Evolutionary conservation across 352 stramenopile species (phyloP).

Genomic region (Pythium aphanidermatum): DNA sequence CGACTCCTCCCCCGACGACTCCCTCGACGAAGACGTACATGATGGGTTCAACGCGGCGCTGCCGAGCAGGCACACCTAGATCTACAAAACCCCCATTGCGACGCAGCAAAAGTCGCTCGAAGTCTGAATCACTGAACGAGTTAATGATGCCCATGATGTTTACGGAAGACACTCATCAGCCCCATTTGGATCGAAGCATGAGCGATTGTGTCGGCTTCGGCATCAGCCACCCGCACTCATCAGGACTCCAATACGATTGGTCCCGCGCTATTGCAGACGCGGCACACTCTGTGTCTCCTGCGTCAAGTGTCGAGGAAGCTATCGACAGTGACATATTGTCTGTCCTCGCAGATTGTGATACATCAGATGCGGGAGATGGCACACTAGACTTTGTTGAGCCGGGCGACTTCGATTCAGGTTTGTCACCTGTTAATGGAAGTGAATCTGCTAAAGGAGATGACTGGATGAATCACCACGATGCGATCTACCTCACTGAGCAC

Average conservation of each 20-base stretch:
- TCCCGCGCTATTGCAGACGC: conserved; percentile 14
- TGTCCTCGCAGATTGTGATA: conserved; percentile 49
- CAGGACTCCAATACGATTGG: conserved; percentile 15
- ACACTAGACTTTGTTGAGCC: conserved; percentile 10
- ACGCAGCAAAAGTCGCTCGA: conserved; percentile 44
- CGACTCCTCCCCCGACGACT: not conserved
- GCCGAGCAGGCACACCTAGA: conserved; percentile 31
- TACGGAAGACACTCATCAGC: conserved; percentile 19
- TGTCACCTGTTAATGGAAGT: conserved; percentile 2
- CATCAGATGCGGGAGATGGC: conserved; percentile 27
- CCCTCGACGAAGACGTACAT: not conserved
- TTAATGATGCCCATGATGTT: conserved; percentile 20
- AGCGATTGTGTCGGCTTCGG: conserved; percentile 28
- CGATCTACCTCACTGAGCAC: conserved; percentile 45
- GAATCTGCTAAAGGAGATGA: conserved; percentile 8
- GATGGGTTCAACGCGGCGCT: conserved; percentile 21
- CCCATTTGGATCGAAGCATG: conserved; percentile 25
- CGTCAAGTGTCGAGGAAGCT: conserved; percentile 50
- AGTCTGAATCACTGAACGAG: conserved; percentile 52
- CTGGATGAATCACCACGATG: conserved; percentile 20
- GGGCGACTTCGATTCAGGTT: too few species aligned
- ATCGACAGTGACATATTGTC: conserved; percentile 78
- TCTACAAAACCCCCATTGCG: conserved; percentile 21
- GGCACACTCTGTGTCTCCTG: conserved; percentile 19
- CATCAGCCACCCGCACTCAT: too few species aligned